phyloP scores from a whole-genome alignment of 169 alveolate species.

The Plasmodium vivax region DNA sequence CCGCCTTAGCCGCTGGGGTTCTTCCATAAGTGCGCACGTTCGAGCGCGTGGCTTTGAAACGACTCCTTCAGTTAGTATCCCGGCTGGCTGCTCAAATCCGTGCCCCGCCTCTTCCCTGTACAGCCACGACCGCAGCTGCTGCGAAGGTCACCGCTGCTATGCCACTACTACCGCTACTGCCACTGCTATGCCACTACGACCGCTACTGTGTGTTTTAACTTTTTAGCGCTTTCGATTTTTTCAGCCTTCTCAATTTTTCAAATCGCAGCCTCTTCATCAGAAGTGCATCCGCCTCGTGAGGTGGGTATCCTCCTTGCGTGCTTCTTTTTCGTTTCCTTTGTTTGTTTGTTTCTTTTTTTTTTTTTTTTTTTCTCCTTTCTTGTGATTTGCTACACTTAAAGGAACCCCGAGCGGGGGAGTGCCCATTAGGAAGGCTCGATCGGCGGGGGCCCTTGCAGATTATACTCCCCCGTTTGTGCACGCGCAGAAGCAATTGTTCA shows the following conservation, averaged over 20 bases:
- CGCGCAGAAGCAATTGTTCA: neutral
- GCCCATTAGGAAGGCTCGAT: neutral
- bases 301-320: neutral
- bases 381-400: neutral
- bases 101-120: neutral
- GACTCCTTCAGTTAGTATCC: neutral
- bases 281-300: neutral
- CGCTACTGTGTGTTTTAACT: neutral
- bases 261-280: neutral
- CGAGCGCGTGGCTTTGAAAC: neutral
- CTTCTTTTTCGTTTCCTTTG: neutral
- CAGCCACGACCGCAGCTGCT: neutral
- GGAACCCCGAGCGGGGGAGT: neutral
- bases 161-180: neutral
- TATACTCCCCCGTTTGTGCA: neutral
- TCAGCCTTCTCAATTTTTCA: neutral
- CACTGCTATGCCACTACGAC: neutral
- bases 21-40: neutral
- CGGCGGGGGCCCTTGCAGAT: neutral
- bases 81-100: neutral
- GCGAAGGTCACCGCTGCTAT: neutral
- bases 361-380: neutral
- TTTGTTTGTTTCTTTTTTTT: neutral
- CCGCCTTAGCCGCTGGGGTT: neutral
- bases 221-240: neutral